Evolutionary conservation across 2,329 filamentous ascomycete genomes (phyloP), one percentile per base, ranked within the genome.

Genomic region (Talaromyces sp.): DNA sequence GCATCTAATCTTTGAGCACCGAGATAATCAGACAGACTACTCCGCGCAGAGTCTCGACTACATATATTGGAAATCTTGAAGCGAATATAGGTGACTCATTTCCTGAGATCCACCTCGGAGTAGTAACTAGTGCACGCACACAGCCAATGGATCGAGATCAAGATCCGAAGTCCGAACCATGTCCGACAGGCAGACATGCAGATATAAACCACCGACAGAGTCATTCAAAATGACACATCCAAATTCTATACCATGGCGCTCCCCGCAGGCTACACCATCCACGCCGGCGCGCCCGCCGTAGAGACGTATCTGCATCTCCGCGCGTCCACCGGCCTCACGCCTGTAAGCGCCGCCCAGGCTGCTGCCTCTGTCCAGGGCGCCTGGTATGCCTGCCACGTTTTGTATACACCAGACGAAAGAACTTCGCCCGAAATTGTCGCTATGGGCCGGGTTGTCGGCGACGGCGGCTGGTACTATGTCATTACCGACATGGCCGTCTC

Each of bases 371-470:
- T 76, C 4, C 61, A 65, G 1, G 76, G 78, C 4, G 77, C 73
- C 67, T 80, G 79, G 77, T 77, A 77, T 62, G 75, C 77, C n/a
- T 78, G 75, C 55, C 75, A 77, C 66, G 66, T 80, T 57, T 70
- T 70, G 1, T 71, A 72, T 62, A 62, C 39, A 28, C 28, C 49
- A 4, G 49, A 53, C 3, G 10, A 53, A 13, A 2, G 30, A n/a
- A 25, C 27, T 11, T 25, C 52, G 4, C 65, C 62, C n/a, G 55
- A 54, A 9, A 59, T 67, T 0, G 73, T 83, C 6, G 81, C 72
- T 0, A 84, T 83, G 81, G 81, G 81, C 55, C 77, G 82, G 22
- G 72, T 84, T 28, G 72, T 83, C 60, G 79, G 80, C 13, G 82
- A 84, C 63, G 81, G 81, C 7, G 78, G 77, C 6, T 80, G 81